Base-by-base conservation (phyloP, 805 yeast genomes). In the Scheffersomyces amazonensis region DNA sequence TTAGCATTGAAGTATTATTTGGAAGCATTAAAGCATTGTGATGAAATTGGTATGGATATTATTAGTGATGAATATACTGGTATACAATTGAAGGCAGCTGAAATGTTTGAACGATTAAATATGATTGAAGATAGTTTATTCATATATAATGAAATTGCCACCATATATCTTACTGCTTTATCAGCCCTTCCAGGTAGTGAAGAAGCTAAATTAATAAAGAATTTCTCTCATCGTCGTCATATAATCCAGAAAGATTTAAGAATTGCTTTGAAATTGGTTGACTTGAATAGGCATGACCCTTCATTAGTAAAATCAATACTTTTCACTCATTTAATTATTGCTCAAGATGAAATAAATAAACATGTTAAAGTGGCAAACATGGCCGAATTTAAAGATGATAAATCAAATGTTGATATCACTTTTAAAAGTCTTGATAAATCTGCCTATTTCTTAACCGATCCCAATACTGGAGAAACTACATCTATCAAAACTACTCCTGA, bases 41-140 rank as follows among this genome's bases (percentile, higher is more conserved):
- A 80, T 25, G 64, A 71, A 19, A 61, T 78, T 32, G 71, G 70
- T 0, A 56, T 87, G 63, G 75, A 78, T 44, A 74, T 73, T 9
- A 49, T 84, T 22, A 70, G 79, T 40, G 93, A 87, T 52, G 91
- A 86, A 52, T 90, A 86, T 58, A 90, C 97, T 0, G 96, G 97
- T 0, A 78, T 91, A 37, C 95, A 90, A 53, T 69, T 91, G 57
- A 87, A 90, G 52, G 67, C 87, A 24, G 95, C 84, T 9, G 96
- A 89, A 52, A 83, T 88, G 88, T 86, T 79, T 54, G 96, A 87
- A 52, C 70, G 81, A 29, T 59, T 88, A 48, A 73, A 70, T 16
- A 71, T 76, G 78, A 47, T 53, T 22, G 76, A 76, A 11, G 84
- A 83, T 36, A 95, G 96, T 0, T 69, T 76, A 25, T 69, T 71